Evolutionary conservation across 2,329 filamentous ascomycete species (phyloP).

Genomic region (Epichloe coenophiala): DNA sequence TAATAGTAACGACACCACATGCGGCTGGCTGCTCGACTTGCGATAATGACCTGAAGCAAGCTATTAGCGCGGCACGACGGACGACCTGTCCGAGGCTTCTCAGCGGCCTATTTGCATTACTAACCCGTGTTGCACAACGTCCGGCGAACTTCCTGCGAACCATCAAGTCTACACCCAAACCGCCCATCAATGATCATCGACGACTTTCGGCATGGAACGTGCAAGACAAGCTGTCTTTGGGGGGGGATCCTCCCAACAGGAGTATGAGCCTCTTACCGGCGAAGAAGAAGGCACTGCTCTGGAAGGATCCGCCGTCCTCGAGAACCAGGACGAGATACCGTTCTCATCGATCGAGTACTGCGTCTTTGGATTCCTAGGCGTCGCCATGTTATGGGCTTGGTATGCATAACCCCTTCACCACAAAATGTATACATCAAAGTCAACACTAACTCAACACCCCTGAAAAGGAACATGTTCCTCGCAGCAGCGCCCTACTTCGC

Average conservation of each 20-base stretch:
- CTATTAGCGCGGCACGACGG: neutral
- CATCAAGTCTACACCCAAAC: neutral
- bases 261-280: slow-evolving; percentile 20
- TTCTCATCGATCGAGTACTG: slow-evolving; percentile 82
- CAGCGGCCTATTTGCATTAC: neutral
- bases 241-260: slow-evolving; percentile 7
- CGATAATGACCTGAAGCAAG: neutral
- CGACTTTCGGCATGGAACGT: slow-evolving; percentile 12
- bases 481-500: slow-evolving; percentile 91
- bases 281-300: slow-evolving; percentile 15
- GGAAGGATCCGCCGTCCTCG: slow-evolving; percentile 14
- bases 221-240: slow-evolving; percentile 10
- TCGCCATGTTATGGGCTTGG: slow-evolving; percentile 98
- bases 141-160: too few species aligned
- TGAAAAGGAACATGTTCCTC: slow-evolving; percentile 80
- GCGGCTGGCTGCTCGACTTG: neutral
- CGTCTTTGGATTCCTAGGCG: slow-evolving; percentile 72
- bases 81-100: too few species aligned
- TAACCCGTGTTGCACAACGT: neutral
- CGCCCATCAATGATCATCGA: too few species aligned
- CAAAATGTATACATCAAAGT: too few species aligned
- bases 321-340: slow-evolving; percentile 26
- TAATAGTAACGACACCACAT: neutral
- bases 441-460: too few species aligned
- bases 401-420: slow-evolving; percentile 28